A percentile compares a stretch with the other conserved stretches of the same genome.
Conservation (phyloP, 768 basidiomycete species). For the Galerina marginata region DNA sequence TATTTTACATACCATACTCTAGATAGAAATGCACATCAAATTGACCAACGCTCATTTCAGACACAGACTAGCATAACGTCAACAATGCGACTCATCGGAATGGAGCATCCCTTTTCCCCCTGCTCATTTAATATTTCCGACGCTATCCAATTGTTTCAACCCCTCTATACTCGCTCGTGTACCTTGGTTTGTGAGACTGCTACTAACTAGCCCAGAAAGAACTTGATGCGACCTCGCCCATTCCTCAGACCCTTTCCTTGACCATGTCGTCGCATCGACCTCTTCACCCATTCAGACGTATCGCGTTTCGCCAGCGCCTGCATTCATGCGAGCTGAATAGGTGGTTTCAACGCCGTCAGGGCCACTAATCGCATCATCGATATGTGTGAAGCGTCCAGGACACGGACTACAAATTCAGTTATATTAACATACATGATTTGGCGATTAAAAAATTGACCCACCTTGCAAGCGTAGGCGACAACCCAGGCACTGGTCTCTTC, state of each 20-base stretch:
- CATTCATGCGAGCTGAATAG: slow-evolving; percentile 64
- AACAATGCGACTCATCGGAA: too few species aligned
- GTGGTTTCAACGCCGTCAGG: slow-evolving; percentile 23
- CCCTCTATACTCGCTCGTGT: background rate
- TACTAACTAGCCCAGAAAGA: slow-evolving; percentile 53
- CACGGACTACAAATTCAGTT: slow-evolving; percentile 59
- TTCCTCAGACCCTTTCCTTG: slow-evolving; percentile 41
- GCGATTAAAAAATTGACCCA: slow-evolving; percentile 29
- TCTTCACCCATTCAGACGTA: slow-evolving; percentile 49
- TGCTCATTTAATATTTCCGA: too few species aligned
- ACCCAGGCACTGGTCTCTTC: slow-evolving; percentile 77
- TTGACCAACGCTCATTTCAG: too few species aligned
- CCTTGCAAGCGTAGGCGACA: slow-evolving; percentile 81
- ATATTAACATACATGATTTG: background rate
- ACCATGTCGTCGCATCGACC: slow-evolving; percentile 58
- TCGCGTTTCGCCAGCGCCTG: slow-evolving; percentile 51
- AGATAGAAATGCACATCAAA: too few species aligned
- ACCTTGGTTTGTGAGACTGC: slow-evolving; percentile 54
- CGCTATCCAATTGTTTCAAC: too few species aligned
- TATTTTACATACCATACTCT: too few species aligned
- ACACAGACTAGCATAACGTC: too few species aligned
- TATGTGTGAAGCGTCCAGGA: slow-evolving; percentile 80
- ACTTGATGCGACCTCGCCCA: slow-evolving; percentile 68
- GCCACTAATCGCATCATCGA: slow-evolving; percentile 19
- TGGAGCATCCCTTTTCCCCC: too few species aligned